These are phyloP conservation scores for Entoloma clypeatum DNA, from an alignment of 1,284 basidiomycete species.

Conservation along the genomic window DNA sequence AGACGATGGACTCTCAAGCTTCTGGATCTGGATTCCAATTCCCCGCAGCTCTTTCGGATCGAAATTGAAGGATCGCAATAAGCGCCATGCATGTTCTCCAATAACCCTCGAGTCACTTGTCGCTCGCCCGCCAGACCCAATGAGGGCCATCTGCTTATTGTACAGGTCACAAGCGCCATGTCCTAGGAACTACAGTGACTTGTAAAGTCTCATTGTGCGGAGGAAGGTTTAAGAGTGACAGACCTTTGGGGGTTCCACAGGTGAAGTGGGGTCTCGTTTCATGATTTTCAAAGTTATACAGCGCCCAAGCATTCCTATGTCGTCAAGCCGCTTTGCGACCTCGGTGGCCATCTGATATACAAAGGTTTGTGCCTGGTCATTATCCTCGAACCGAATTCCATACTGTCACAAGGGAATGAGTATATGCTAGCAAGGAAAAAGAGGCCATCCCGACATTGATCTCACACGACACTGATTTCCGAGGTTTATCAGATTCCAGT, in stretches of 20 bases:
- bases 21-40: conserved; percentile 90
- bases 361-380: conserved; percentile 78
- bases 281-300: conserved; percentile 85
- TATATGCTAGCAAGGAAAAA: conserved; percentile 18
- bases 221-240: conserved; percentile 8
- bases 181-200: conserved; percentile 71
- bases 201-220: conserved; percentile 2
- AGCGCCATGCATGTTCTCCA: conserved; percentile 73
- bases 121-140: conserved; percentile 56
- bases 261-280: conserved; percentile 83
- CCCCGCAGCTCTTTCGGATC: conserved; percentile 89
- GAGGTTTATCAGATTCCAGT: conserved; percentile 78
- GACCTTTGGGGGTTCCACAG: conserved; percentile 91
- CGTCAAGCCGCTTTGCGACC: conserved; percentile 68
- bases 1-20: conserved; percentile 57
- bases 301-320: conserved; percentile 64
- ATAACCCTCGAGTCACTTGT: conserved; percentile 74
- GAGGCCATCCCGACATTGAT: conserved; percentile 70
- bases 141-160: conserved; percentile 68
- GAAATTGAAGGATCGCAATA: conserved; percentile 72
- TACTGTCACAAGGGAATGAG: conserved; percentile 54
- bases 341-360: conserved; percentile 73
- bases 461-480: conserved; percentile 88
- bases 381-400: conserved; percentile 87
- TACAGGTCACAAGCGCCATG: conserved; percentile 86